These are phyloP conservation scores for Phialocephala subalpina DNA, from an alignment of 2,329 filamentous ascomycete species.

Conservation along the genomic window DNA sequence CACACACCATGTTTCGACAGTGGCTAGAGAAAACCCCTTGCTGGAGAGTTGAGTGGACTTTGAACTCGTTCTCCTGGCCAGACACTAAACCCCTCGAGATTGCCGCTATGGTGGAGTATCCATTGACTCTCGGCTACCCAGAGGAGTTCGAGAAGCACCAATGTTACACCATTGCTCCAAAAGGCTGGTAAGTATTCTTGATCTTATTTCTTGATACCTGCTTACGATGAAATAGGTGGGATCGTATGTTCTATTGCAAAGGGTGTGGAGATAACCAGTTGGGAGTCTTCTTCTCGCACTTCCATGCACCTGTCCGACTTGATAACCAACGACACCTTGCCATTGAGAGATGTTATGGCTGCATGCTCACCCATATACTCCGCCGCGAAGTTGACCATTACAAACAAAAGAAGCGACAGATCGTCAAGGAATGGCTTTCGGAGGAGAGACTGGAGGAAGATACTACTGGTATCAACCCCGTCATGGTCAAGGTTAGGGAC, in stretches of 20 bases:
- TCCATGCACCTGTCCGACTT: background rate
- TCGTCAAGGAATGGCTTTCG: conserved; percentile 34
- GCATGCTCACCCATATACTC: conserved; percentile 28
- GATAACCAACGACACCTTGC: background rate
- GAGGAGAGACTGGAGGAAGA: background rate
- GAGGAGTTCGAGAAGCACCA: background rate
- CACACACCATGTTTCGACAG: conserved; percentile 32
- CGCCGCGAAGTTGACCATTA: conserved; percentile 38
- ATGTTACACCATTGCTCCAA: background rate
- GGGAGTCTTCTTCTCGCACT: background rate
- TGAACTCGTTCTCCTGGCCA: conserved; percentile 26
- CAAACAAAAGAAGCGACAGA: conserved; percentile 33
- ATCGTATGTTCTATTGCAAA: background rate
- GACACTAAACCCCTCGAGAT: conserved; percentile 7
- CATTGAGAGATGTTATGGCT: conserved; percentile 31
- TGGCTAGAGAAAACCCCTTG: conserved; percentile 40
- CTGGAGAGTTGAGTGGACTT: conserved; percentile 33
- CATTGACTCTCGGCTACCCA: background rate
- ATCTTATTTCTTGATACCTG: background rate
- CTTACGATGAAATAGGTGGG: background rate
- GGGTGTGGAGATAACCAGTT: background rate
- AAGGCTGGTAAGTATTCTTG: background rate
- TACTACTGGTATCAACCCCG: no score
- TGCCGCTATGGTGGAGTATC: conserved; percentile 31
- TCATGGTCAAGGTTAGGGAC: background rate